These are phyloP conservation scores for Ophiostoma tasmaniense DNA, from an alignment of 2,329 filamentous ascomycete species.

Conservation along the genomic window DNA sequence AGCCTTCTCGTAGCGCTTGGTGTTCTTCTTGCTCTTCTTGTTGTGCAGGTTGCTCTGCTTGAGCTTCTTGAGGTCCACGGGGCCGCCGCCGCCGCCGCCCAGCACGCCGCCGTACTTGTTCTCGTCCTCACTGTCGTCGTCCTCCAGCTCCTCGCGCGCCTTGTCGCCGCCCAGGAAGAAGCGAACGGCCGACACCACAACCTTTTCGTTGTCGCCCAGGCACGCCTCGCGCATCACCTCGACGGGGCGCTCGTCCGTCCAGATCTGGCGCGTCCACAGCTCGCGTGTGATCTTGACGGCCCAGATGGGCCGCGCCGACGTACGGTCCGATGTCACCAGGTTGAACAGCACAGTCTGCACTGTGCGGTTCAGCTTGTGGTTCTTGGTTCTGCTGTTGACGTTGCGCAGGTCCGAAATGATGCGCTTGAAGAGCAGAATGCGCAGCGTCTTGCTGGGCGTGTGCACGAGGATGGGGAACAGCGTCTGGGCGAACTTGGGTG, in stretches of 20 bases:
- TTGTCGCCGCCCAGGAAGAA: slow-evolving; percentile 97
- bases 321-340: slow-evolving; percentile 74
- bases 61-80: slow-evolving; percentile 66
- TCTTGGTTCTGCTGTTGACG: slow-evolving; percentile 77
- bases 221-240: slow-evolving; percentile 96
- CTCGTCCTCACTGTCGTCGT: slow-evolving; percentile 79
- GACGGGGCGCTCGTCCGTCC: slow-evolving; percentile 86
- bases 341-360: slow-evolving; percentile 93
- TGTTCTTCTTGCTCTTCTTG: slow-evolving; percentile 90
- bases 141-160: slow-evolving; percentile 85
- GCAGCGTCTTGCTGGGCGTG: slow-evolving; percentile 79
- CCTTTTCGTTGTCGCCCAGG: slow-evolving; percentile 85
- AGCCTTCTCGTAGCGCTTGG: slow-evolving; percentile 69
- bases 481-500: slow-evolving; percentile 63
- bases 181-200: slow-evolving; percentile 73
- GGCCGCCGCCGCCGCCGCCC: slow-evolving; percentile 25
- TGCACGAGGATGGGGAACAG: slow-evolving; percentile 90
- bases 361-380: slow-evolving; percentile 86
- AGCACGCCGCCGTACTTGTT: slow-evolving; percentile 25
- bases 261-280: slow-evolving; percentile 92
- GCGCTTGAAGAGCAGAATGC: slow-evolving; percentile 75
- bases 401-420: slow-evolving; percentile 85
- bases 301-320: slow-evolving; percentile 84
- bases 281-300: slow-evolving; percentile 92
- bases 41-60: slow-evolving; percentile 85